These are phyloP conservation scores for Neodidymelliopsis sp. DNA, from an alignment of 2,329 filamentous ascomycete species.

Conservation along the genomic window DNA sequence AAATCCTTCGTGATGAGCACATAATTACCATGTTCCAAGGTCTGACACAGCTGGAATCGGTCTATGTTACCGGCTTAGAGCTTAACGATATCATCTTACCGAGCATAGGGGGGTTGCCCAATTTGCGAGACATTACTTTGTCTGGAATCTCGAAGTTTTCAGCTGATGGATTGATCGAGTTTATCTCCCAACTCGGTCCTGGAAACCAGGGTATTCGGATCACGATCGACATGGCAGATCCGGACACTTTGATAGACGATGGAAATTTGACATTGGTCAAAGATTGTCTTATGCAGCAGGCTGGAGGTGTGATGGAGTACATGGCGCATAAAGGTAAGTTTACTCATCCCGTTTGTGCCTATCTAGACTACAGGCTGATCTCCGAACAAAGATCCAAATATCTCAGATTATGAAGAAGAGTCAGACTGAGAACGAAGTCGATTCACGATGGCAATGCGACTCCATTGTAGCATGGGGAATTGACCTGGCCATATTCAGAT, in stretches of 20 bases:
- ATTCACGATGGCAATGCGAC: not conserved
- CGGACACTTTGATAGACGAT: conserved; percentile 51
- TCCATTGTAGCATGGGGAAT: no score
- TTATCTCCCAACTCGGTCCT: conserved; percentile 51
- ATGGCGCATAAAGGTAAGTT: conserved; percentile 52
- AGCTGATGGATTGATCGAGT: conserved; percentile 57
- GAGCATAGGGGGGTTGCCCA: conserved; percentile 55
- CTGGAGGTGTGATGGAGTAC: conserved; percentile 56
- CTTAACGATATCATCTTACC: conserved; percentile 59
- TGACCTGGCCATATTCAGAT: no score
- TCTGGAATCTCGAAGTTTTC: conserved; percentile 65
- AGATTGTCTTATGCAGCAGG: conserved; percentile 49
- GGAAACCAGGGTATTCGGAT: conserved; percentile 54
- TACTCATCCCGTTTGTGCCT: not conserved
- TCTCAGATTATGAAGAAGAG: conserved; percentile 55
- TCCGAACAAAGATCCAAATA: conserved; percentile 51
- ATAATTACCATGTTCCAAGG: conserved; percentile 57
- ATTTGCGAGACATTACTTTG: conserved; percentile 62
- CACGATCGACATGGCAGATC: conserved; percentile 55
- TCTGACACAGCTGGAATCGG: conserved; percentile 61
- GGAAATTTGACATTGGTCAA: conserved; percentile 50
- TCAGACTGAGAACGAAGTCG: conserved; percentile 48
- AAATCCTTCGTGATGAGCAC: conserved; percentile 60
- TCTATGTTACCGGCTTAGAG: conserved; percentile 64
- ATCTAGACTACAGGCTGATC: conserved; percentile 1